Percentiles rank a stretch among this genome's conserved stretches.
These are phyloP conservation scores for Alternaria consortialis DNA, from an alignment of 2,329 filamentous ascomycete genomes.

Conservation along the genomic window DNA sequence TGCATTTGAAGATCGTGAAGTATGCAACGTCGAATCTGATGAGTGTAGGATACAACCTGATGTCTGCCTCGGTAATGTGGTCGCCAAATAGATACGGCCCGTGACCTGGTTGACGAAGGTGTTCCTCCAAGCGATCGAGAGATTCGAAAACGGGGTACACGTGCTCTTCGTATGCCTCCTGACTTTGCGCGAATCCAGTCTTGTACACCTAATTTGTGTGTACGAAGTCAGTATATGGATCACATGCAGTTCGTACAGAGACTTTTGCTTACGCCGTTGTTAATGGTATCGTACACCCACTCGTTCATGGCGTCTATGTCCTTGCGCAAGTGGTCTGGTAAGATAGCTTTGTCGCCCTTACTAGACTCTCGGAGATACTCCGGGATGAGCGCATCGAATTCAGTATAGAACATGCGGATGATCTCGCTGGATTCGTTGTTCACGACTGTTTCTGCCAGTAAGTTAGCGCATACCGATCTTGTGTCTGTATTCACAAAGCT, in stretches of 20 bases:
- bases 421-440: conserved; percentile 48
- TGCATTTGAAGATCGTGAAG: conserved; percentile 72
- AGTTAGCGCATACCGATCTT: conserved; percentile 5
- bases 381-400: conserved; percentile 39
- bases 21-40: conserved; percentile 60
- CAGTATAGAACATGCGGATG: conserved; percentile 45
- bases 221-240: not conserved
- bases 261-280: conserved; percentile 55
- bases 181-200: conserved; percentile 82
- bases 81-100: conserved; percentile 78
- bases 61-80: conserved; percentile 80
- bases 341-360: conserved; percentile 67
- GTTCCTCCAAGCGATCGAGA: conserved; percentile 77
- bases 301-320: conserved; percentile 69
- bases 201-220: conserved; percentile 52
- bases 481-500: not conserved
- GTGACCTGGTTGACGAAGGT: conserved; percentile 63
- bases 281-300: conserved; percentile 78
- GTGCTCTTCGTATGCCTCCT: conserved; percentile 81
- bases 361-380: conserved; percentile 63
- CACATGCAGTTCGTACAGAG: not conserved
- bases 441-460: conserved; percentile 35
- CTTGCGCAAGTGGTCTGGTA: conserved; percentile 68
- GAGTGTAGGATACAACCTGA: conserved; percentile 66
- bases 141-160: conserved; percentile 76